Evolutionary conservation across 2,329 filamentous ascomycete genomes (phyloP).

Genomic region (Thermothelomyces thermophilus): DNA sequence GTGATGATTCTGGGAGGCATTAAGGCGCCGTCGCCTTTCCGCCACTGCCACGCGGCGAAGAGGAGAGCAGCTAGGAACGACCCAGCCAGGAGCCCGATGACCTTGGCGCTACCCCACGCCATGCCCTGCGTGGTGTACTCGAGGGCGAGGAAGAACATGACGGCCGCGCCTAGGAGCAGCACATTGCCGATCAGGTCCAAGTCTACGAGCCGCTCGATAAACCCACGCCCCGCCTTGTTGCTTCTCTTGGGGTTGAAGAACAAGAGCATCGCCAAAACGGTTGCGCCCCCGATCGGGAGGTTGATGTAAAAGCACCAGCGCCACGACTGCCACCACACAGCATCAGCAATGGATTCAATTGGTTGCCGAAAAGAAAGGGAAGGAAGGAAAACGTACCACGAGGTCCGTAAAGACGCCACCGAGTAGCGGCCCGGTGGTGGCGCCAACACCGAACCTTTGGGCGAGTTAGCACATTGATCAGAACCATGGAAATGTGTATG

Average conservation of each 20-base stretch:
- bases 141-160: slow-evolving; percentile 43
- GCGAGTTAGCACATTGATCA: background rate
- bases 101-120: slow-evolving; percentile 36
- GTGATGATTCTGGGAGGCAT: slow-evolving; percentile 39
- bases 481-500: background rate
- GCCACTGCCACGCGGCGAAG: slow-evolving; percentile 33
- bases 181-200: slow-evolving; percentile 33
- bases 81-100: slow-evolving; percentile 35
- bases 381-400: slow-evolving; percentile 25
- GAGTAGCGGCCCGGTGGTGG: slow-evolving; percentile 31
- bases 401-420: slow-evolving; percentile 34
- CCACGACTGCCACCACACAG: slow-evolving; percentile 29
- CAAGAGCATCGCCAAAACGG: slow-evolving; percentile 27
- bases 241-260: slow-evolving; percentile 26
- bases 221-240: slow-evolving; percentile 13
- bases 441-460: slow-evolving; percentile 31
- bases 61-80: slow-evolving; percentile 21
- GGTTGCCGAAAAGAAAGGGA: background rate
- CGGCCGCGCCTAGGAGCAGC: slow-evolving; percentile 38
- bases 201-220: slow-evolving; percentile 26
- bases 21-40: slow-evolving; percentile 37
- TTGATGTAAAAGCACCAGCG: slow-evolving; percentile 40
- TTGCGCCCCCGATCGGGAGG: slow-evolving; percentile 34
- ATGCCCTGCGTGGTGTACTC: slow-evolving; percentile 40
- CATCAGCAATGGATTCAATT: slow-evolving; percentile 11